Conservation (phyloP, 306 rosid species). For the cucumber (Cucumis sativus) region DNA sequence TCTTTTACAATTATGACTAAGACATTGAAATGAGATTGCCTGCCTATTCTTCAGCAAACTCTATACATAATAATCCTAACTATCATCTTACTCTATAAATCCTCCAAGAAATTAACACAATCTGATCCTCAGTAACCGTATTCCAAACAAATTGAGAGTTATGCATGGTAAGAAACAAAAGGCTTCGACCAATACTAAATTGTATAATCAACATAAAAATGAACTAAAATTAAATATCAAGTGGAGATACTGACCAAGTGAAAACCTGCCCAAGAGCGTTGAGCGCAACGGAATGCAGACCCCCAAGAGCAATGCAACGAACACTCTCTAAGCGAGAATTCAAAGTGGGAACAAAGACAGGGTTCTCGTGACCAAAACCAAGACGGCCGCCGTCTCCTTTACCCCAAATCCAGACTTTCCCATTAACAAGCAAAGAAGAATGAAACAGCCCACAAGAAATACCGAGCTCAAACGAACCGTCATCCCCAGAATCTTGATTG, state of each 20-base stretch:
- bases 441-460: slow-evolving; percentile 91
- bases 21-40: neutral
- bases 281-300: slow-evolving; percentile 67
- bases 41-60: neutral
- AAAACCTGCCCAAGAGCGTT: slow-evolving; percentile 51
- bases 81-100: neutral
- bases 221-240: neutral
- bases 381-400: slow-evolving; percentile 93
- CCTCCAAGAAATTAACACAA: neutral
- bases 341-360: slow-evolving; percentile 57
- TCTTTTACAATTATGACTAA: neutral
- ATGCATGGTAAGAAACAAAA: neutral
- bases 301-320: slow-evolving; percentile 57
- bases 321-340: slow-evolving; percentile 52
- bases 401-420: slow-evolving; percentile 81
- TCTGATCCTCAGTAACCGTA: neutral
- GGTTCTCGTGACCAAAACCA: slow-evolving; percentile 74
- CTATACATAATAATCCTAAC: neutral
- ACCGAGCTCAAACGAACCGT: slow-evolving; percentile 34
- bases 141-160: neutral
- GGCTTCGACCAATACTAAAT: neutral
- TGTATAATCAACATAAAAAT: neutral
- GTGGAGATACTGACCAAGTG: slow-evolving; percentile 61
- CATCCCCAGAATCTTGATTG: neutral
- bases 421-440: slow-evolving; percentile 54